Conservation (phyloP, 1,284 basidiomycete genomes). For the Mrakiaceae sp. region DNA sequence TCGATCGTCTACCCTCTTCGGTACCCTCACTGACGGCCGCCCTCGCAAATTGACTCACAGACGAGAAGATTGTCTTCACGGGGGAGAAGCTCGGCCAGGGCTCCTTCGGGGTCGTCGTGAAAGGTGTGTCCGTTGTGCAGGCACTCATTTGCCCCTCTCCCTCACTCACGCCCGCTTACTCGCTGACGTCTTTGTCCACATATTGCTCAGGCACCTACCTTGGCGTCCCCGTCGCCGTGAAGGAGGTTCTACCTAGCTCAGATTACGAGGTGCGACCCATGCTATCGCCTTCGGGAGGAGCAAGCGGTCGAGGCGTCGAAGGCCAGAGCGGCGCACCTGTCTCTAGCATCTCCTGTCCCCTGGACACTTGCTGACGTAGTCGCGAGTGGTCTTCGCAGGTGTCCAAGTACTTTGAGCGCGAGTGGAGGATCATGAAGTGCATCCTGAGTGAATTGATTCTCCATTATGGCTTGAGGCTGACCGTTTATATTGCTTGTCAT, state of each 20-base stretch:
- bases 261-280: slow-evolving; percentile 54
- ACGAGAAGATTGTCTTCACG: slow-evolving; percentile 70
- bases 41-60: slow-evolving; percentile 38
- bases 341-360: too few relatives aligned
- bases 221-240: slow-evolving; percentile 90
- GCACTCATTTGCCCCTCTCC: not conserved
- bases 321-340: too few relatives aligned
- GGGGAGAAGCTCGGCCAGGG: slow-evolving; percentile 70
- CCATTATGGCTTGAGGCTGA: not conserved
- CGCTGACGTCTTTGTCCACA: not conserved
- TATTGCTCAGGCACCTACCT: slow-evolving; percentile 60
- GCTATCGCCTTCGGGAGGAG: too few relatives aligned
- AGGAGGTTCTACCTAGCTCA: slow-evolving; percentile 68
- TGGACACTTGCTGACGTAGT: too few relatives aligned
- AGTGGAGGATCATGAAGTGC: slow-evolving; percentile 89
- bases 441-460: slow-evolving; percentile 10
- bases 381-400: too few relatives aligned
- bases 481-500: not conserved
- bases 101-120: slow-evolving; percentile 86
- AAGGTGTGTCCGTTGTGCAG: slow-evolving; percentile 42
- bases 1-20: too few relatives aligned
- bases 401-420: slow-evolving; percentile 92
- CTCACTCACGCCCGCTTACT: slow-evolving; percentile 10
- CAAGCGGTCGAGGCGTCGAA: too few relatives aligned
- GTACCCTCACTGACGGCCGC: too few relatives aligned